phyloP scores from a whole-genome alignment of 768 basidiomycete genomes.

The Xerocomus spinulosus region DNA sequence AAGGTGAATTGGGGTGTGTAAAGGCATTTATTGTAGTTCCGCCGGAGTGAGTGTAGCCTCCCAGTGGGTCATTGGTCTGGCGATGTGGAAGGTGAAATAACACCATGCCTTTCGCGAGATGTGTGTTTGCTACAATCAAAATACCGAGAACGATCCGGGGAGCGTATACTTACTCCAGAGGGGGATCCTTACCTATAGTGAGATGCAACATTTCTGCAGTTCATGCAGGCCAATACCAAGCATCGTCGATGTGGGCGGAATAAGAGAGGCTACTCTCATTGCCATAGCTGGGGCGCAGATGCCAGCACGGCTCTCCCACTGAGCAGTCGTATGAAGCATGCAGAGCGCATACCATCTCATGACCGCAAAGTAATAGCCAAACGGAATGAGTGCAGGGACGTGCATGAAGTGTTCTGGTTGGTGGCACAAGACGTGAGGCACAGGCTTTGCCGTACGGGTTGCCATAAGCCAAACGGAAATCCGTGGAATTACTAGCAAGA shows the following conservation, averaged over 20 bases:
- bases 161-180: too few relatives aligned
- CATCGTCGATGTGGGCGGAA: not conserved
- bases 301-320: conserved; percentile 95
- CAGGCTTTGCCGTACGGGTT: conserved; percentile 69
- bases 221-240: too few relatives aligned
- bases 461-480: conserved; percentile 65
- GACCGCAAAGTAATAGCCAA: conserved; percentile 91
- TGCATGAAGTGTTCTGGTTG: conserved; percentile 72
- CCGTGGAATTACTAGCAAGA: conserved; percentile 56
- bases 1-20: too few relatives aligned
- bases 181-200: too few relatives aligned
- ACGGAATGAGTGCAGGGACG: conserved; percentile 82
- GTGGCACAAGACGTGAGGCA: conserved; percentile 79
- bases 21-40: too few relatives aligned
- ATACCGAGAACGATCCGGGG: too few relatives aligned
- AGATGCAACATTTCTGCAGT: too few relatives aligned
- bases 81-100: too few relatives aligned
- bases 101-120: too few relatives aligned
- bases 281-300: conserved; percentile 80
- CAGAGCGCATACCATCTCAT: conserved; percentile 93
- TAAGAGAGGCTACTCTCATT: conserved; percentile 22
- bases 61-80: too few relatives aligned
- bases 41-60: too few relatives aligned
- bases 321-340: conserved; percentile 92
- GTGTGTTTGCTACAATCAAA: too few relatives aligned